phyloP scores from a whole-genome alignment of 225 moss, liverwort and hornwort species.

The Pseudoscleropodium purum region DNA sequence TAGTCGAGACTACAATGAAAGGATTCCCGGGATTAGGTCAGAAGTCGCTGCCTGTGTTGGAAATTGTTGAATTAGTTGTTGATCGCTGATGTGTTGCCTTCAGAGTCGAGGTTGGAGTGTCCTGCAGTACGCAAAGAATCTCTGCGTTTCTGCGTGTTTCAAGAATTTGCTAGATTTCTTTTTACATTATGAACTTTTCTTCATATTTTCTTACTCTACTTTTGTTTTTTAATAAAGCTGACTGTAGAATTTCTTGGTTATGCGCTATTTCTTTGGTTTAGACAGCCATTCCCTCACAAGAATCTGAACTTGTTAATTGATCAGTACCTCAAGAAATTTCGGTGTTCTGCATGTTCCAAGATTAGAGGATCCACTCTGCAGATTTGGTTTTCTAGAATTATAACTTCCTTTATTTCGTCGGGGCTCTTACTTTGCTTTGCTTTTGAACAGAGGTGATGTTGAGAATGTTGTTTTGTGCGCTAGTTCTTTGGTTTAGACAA shows the following conservation, averaged over 20 bases:
- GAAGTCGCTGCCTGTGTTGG: neutral
- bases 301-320: neutral
- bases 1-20: neutral
- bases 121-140: neutral
- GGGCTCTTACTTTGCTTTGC: neutral
- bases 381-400: neutral
- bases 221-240: neutral
- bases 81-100: neutral
- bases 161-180: neutral
- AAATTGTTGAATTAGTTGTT: neutral
- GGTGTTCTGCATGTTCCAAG: neutral
- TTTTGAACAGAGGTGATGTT: neutral
- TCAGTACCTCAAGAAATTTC: neutral
- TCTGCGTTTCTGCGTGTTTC: neutral
- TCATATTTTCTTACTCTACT: neutral
- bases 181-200: neutral
- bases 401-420: neutral
- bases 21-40: neutral
- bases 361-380: neutral
- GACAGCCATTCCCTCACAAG: neutral
- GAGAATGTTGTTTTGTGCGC: neutral
- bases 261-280: neutral
- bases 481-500: neutral
- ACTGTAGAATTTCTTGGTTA: neutral
- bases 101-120: neutral